These are phyloP conservation scores for Colletotrichum sp. DNA, from an alignment of 2,329 filamentous ascomycete species.

Conservation along the genomic window DNA sequence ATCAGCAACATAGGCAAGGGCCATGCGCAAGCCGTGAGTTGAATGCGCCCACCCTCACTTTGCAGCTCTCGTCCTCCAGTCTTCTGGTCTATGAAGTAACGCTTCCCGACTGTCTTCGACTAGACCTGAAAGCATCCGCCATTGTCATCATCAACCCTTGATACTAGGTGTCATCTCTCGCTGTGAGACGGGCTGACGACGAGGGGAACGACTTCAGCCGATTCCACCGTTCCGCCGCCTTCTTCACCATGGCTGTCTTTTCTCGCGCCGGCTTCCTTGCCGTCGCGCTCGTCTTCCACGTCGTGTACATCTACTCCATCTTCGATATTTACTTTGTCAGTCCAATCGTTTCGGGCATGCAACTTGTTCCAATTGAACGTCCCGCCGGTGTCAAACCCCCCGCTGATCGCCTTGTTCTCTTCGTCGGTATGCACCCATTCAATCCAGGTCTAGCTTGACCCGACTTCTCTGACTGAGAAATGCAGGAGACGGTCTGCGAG, in stretches of 20 bases:
- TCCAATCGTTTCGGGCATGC: constrained; percentile 96
- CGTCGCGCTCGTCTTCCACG: constrained; percentile 88
- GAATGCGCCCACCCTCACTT: neutral
- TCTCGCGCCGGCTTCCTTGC: constrained; percentile 82
- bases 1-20: neutral
- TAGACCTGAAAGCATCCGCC: neutral
- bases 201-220: neutral
- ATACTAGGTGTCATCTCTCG: neutral
- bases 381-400: constrained; percentile 68
- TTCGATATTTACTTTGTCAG: constrained; percentile 99
- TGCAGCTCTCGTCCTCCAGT: neutral
- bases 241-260: constrained; percentile 55
- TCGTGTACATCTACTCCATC: constrained; percentile 93
- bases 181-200: neutral
- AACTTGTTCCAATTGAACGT: constrained; percentile 74
- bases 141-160: neutral
- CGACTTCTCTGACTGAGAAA: neutral
- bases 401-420: constrained; percentile 88
- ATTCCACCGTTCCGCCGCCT: neutral
- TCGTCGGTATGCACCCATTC: constrained; percentile 70
- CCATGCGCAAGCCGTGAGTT: constrained; percentile 2
- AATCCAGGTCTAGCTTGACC: neutral
- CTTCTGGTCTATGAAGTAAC: neutral
- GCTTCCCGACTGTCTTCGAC: neutral
- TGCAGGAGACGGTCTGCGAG: constrained; percentile 86